phyloP scores from a whole-genome alignment of 306 rosid genomes.

The Ammopiptanthus mongolicus region DNA sequence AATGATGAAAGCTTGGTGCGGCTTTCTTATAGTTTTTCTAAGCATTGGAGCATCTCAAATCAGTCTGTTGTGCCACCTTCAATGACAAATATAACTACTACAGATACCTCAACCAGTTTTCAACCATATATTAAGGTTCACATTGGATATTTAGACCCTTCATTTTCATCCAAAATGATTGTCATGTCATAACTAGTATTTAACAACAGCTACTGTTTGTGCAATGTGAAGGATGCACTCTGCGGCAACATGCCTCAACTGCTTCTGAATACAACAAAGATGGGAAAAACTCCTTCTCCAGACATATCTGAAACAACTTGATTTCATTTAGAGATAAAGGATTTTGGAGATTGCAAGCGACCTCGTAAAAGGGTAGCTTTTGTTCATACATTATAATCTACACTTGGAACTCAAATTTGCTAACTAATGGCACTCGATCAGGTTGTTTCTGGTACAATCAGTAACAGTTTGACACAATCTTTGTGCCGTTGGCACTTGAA shows the following conservation, averaged over 20 bases:
- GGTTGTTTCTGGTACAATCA: slow-evolving; percentile 22
- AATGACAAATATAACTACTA: slow-evolving; percentile 24
- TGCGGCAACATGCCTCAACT: slow-evolving; percentile 30
- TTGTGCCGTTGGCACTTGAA: slow-evolving; percentile 3
- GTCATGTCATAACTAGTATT: not conserved
- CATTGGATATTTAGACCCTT: slow-evolving; percentile 25
- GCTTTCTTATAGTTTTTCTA: slow-evolving; percentile 35
- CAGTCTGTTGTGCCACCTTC: slow-evolving; percentile 43
- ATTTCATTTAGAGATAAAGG: slow-evolving; percentile 10
- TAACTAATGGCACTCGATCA: slow-evolving; percentile 3
- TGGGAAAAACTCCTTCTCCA: slow-evolving; percentile 35
- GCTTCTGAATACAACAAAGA: slow-evolving; percentile 36
- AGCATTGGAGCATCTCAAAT: slow-evolving; percentile 40
- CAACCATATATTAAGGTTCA: slow-evolving; percentile 42
- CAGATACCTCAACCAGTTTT: slow-evolving; percentile 42
- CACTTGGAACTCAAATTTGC: slow-evolving; percentile 26
- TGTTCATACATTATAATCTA: slow-evolving; percentile 24
- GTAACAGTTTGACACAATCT: slow-evolving; percentile 10
- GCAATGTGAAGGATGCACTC: slow-evolving; percentile 36
- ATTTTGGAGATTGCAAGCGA: slow-evolving; percentile 15
- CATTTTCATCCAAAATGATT: slow-evolving; percentile 37
- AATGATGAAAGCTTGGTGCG: slow-evolving; percentile 35
- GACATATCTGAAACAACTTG: slow-evolving; percentile 30
- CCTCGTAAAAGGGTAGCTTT: slow-evolving; percentile 10
- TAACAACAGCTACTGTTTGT: slow-evolving; percentile 26